Evolutionary conservation across 495 filamentous ascomycete genomes (phyloP), one percentile per base, ranked within the genome.

Genomic region (Lepraria neglecta): DNA sequence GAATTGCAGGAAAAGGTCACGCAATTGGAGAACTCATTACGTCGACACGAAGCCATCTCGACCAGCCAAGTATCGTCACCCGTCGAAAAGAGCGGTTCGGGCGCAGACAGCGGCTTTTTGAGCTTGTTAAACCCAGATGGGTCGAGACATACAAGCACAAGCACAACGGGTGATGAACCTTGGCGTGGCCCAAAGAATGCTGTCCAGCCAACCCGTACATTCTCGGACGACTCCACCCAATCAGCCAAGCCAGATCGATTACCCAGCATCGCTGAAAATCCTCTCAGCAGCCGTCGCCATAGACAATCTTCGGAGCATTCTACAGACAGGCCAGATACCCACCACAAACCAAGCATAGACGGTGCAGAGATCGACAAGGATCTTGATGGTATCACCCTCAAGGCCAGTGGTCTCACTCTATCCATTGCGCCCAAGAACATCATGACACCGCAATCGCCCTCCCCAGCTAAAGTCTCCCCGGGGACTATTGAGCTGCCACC

Each of bases 351-450:
- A 14, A 54, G 31, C 19, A 38, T 58, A 9, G 17, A 45, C 10
- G 48, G 58, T 46, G 57, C 54, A 17, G 47, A 43, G 17, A 58
- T 59, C 35, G 52, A 63, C 47, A 64, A 53, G 35, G 52, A 61
- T 35, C 56, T 68, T 30, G 66, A 68, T 19, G 66, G 66, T 21
- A 68, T 68, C 56, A 68, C 15, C 12, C 65, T 67, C 55, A 67
- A 63, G 43, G 12, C 30, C 28, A 59, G 28, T 21, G 35, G 33
- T 17, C 45, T 64, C 2, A 19, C 58, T 10, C 42, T 42, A 14
- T 31, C 33, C 15, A 28, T 51, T n/a, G 19, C 11, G 0, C 35
- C 35, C 12, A 60, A 47, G 17, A 53, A 56, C 17, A 38, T 52
- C 56, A 64, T 60, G 48, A 59, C 64, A 2, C 62, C 44, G 1